These are phyloP conservation scores for Cladochytrium tenue DNA, from an alignment of 371 early-diverging fungal species.

Conservation along the genomic window DNA sequence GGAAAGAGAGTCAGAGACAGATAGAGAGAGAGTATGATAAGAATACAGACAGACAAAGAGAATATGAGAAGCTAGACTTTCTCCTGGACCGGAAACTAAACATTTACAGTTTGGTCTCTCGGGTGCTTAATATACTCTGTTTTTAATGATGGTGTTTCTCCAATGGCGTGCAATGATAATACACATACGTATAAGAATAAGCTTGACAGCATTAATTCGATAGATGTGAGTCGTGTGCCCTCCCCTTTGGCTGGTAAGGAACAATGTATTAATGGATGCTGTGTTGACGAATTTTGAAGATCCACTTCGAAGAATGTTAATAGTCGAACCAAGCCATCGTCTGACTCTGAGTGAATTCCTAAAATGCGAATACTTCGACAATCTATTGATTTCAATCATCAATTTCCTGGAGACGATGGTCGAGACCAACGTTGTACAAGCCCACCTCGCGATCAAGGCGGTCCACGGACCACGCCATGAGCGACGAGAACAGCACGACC, in stretches of 20 bases:
- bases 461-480: no score
- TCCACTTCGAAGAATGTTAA: slow-evolving; percentile 53
- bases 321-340: slow-evolving; percentile 59
- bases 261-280: not conserved
- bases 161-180: slow-evolving; percentile 68
- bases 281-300: slow-evolving; percentile 8
- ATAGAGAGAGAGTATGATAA: no score
- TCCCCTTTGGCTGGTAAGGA: not conserved
- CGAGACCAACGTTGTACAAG: no score
- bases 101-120: slow-evolving; percentile 65
- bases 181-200: slow-evolving; percentile 65
- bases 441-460: no score
- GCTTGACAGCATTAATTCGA: slow-evolving; percentile 31
- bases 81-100: not conserved
- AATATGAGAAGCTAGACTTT: no score
- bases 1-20: no score
- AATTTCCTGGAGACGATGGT: slow-evolving; percentile 76
- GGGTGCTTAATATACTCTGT: slow-evolving; percentile 79
- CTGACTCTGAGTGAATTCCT: slow-evolving; percentile 66
- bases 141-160: slow-evolving; percentile 69
- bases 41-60: no score
- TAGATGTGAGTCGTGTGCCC: slow-evolving; percentile 12
- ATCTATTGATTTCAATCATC: slow-evolving; percentile 76
- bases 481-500: no score
- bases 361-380: slow-evolving; percentile 74